A percentile compares a stretch with the other conserved stretches of the same genome.
Evolutionary conservation across 352 stramenopile genomes (phyloP).

Genomic region (Phytophthora foliorum): DNA sequence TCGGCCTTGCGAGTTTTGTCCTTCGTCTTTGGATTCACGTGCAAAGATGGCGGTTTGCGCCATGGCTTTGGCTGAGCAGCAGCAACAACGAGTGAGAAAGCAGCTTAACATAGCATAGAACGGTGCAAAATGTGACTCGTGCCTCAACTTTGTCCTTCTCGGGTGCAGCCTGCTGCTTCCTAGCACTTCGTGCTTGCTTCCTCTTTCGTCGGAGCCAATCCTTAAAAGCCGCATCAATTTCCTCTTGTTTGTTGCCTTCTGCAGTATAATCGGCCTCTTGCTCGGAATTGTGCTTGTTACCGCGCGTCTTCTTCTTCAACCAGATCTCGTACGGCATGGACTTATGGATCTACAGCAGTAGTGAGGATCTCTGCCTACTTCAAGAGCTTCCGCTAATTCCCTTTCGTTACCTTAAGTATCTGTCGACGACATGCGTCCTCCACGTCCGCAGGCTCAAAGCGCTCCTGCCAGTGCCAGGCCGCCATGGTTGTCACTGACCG

Average conservation of each 20-base stretch:
- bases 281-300: neutral
- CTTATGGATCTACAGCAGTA: constrained; percentile 51
- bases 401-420: constrained; percentile 50
- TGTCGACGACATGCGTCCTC: constrained; percentile 56
- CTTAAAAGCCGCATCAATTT: constrained; percentile 47
- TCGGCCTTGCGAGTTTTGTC: constrained; percentile 25
- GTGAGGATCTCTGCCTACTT: constrained; percentile 10
- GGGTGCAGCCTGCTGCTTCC: constrained; percentile 17
- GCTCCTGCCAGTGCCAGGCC: constrained; percentile 80
- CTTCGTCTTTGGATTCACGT: constrained; percentile 58
- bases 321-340: constrained; percentile 56
- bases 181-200: constrained; percentile 34
- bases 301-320: constrained; percentile 46
- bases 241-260: constrained; percentile 21
- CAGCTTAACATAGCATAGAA: neutral
- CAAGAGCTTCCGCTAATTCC: neutral
- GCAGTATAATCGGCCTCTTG: neutral
- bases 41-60: constrained; percentile 56
- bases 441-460: constrained; percentile 38
- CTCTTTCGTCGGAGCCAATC: constrained; percentile 55
- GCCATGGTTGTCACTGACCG: constrained; percentile 5
- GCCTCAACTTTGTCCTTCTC: constrained; percentile 11
- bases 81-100: neutral
- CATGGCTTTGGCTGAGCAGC: constrained; percentile 14
- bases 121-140: neutral